A percentile compares a stretch with the other conserved stretches of the same genome.
These are phyloP conservation scores for Dipteronia sinensis DNA, from an alignment of 345 rosid genomes.

Conservation along the genomic window DNA sequence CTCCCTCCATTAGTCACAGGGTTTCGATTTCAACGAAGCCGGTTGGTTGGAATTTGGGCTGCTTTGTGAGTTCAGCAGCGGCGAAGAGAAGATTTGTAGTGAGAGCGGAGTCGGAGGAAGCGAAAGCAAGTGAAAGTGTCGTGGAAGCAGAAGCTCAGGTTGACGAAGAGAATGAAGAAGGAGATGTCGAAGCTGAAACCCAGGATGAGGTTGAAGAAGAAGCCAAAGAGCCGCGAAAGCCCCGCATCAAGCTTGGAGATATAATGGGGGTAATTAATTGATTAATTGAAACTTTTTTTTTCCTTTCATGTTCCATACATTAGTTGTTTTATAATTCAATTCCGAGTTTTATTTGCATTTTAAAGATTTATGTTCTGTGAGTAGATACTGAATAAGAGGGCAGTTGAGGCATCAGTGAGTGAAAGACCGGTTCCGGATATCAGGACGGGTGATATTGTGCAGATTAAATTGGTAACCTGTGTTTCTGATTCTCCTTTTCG, in stretches of 20 bases:
- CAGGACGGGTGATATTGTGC: constrained; percentile 83
- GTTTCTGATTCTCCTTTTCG: constrained; percentile 12
- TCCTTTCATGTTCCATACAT: neutral
- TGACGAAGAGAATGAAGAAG: constrained; percentile 23
- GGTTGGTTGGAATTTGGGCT: constrained; percentile 28
- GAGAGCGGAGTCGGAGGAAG: constrained; percentile 56
- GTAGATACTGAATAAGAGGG: constrained; percentile 83
- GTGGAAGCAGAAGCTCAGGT: constrained; percentile 30
- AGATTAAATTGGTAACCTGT: constrained; percentile 70
- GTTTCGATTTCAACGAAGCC: constrained; percentile 38
- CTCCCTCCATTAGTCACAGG: constrained; percentile 24
- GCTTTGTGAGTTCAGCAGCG: constrained; percentile 28
- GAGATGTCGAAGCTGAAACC: constrained; percentile 29
- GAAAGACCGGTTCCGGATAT: constrained; percentile 73
- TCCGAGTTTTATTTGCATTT: neutral
- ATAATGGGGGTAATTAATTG: constrained; percentile 62
- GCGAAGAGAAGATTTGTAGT: constrained; percentile 46
- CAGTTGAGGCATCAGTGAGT: constrained; percentile 68
- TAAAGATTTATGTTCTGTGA: constrained; percentile 5
- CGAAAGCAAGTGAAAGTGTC: constrained; percentile 34
- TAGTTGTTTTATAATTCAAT: neutral
- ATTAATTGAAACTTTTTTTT: neutral
- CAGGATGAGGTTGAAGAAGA: constrained; percentile 34
- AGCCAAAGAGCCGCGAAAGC: constrained; percentile 53
- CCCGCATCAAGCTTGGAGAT: constrained; percentile 62